Conservation (phyloP, 345 rosid species). For the Camelina hispida region DNA sequence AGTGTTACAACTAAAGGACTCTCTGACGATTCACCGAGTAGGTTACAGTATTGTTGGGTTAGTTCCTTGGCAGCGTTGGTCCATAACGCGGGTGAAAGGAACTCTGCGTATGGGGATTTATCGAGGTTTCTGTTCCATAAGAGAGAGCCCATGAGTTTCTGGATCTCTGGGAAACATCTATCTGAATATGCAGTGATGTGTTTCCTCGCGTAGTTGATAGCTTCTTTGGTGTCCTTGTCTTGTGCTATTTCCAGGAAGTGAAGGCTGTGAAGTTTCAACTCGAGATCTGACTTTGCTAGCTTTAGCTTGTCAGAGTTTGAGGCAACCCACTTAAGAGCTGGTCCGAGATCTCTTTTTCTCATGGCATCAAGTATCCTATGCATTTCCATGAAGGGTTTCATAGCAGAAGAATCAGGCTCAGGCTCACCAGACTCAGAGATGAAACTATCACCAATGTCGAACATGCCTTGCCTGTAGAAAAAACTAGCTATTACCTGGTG, state of each 20-base stretch:
- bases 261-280: conserved; percentile 64
- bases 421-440: conserved; percentile 51
- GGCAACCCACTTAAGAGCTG: conserved; percentile 63
- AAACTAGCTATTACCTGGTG: conserved; percentile 61
- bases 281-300: conserved; percentile 62
- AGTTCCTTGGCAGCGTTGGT: conserved; percentile 54
- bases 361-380: conserved; percentile 58
- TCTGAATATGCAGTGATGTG: conserved; percentile 50
- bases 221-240: conserved; percentile 49
- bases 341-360: conserved; percentile 53
- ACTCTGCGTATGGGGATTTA: conserved; percentile 53
- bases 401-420: conserved; percentile 50
- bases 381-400: conserved; percentile 56
- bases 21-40: conserved; percentile 57
- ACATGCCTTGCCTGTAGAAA: conserved; percentile 59
- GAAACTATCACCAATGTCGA: conserved; percentile 62
- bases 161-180: conserved; percentile 41
- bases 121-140: conserved; percentile 55
- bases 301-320: conserved; percentile 58
- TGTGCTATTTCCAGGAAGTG: conserved; percentile 59
- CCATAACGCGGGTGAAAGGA: conserved; percentile 56
- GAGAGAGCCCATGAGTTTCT: conserved; percentile 65
- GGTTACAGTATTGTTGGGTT: conserved; percentile 62
- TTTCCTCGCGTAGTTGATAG: conserved; percentile 59
- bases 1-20: conserved; percentile 61